phyloP scores from a whole-genome alignment of 202 grass and related monocot species.

The Carex arenaria region DNA sequence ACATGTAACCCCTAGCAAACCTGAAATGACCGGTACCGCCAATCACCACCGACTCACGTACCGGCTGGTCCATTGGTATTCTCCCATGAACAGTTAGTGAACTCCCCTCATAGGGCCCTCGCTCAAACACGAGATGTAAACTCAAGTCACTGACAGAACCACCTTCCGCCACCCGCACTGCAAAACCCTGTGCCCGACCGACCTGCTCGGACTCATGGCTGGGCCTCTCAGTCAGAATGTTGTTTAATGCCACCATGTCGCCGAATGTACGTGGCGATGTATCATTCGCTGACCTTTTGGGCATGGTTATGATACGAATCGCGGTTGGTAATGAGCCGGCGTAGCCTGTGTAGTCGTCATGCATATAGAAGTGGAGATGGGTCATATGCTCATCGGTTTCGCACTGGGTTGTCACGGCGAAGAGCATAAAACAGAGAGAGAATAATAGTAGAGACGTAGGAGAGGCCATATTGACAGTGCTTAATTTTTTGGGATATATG shows the following conservation, averaged over 20 bases:
- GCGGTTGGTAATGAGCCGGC: conserved; percentile 28
- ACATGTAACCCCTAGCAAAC: conserved; percentile 20
- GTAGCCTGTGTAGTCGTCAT: conserved; percentile 34
- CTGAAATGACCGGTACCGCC: conserved; percentile 53
- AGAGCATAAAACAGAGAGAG: neutral
- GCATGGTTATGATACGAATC: conserved; percentile 29
- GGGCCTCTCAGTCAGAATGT: conserved; percentile 34
- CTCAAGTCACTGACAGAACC: conserved; percentile 35
- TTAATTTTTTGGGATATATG: neutral
- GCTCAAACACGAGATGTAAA: conserved; percentile 38
- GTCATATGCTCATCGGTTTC: neutral
- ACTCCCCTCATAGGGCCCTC: conserved; percentile 38
- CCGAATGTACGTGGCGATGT: conserved; percentile 16
- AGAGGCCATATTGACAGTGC: neutral
- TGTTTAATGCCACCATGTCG: conserved; percentile 51
- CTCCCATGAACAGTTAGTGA: conserved; percentile 32
- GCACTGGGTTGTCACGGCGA: neutral
- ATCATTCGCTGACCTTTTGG: neutral
- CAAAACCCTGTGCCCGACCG: conserved; percentile 37
- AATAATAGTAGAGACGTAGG: neutral
- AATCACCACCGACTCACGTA: conserved; percentile 43
- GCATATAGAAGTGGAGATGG: conserved; percentile 57
- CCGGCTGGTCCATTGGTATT: conserved; percentile 28
- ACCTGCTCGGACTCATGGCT: neutral
- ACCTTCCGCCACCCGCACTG: conserved; percentile 31